Evolutionary conservation across 805 yeast species (phyloP).

Genomic region (Saccharomycopsis javanensis): DNA sequence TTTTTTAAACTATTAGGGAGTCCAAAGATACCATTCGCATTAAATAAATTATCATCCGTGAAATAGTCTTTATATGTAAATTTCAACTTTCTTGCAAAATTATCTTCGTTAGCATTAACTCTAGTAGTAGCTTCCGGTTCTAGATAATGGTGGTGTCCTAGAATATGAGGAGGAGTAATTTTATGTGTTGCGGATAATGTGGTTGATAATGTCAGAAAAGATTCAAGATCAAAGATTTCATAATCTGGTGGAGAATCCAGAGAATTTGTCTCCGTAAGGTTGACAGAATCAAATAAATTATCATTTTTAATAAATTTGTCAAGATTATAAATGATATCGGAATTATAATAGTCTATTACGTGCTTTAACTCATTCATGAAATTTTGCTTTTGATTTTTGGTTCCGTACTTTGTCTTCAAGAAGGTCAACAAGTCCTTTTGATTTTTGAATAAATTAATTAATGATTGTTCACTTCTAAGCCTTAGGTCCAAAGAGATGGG

Average conservation of each 20-base stretch:
- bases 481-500: neutral
- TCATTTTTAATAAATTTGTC: conserved; percentile 65
- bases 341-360: conserved; percentile 26
- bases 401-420: neutral
- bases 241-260: neutral
- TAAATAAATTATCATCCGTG: neutral
- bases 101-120: neutral
- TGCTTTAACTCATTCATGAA: conserved; percentile 46
- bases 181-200: neutral
- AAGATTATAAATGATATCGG: conserved; percentile 17
- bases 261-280: neutral
- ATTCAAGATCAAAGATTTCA: neutral
- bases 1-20: neutral
- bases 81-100: neutral
- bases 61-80: neutral
- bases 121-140: conserved; percentile 27
- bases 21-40: neutral
- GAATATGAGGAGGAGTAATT: neutral
- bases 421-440: neutral
- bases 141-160: neutral
- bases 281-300: conserved; percentile 59
- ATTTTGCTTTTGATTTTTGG: neutral
- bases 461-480: neutral
- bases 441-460: neutral
- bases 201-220: neutral